Evolutionary conservation across 768 basidiomycete species (phyloP).

Genomic region (Lactarius quietus): DNA sequence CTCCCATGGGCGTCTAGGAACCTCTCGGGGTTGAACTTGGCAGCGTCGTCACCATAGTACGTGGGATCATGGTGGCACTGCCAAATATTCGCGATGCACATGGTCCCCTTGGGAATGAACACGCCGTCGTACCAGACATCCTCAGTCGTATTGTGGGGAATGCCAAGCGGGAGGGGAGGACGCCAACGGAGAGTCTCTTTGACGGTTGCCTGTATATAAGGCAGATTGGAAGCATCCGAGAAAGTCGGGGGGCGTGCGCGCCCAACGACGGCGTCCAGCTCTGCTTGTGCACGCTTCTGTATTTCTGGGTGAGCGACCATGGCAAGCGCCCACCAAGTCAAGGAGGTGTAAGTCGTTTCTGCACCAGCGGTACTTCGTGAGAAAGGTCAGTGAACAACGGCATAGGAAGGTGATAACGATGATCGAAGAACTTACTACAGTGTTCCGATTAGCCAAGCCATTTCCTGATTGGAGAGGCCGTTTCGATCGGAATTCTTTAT

Average conservation of each 20-base stretch:
- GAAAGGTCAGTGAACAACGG: background rate
- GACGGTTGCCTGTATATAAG: conserved; percentile 11
- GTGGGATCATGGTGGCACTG: conserved; percentile 6
- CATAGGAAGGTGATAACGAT: background rate
- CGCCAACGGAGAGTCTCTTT: conserved; percentile 16
- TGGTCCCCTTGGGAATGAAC: conserved; percentile 37
- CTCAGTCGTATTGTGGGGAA: conserved; percentile 18
- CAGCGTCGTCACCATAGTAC: conserved; percentile 21
- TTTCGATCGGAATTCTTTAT: conserved; percentile 9
- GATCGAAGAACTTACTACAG: conserved; percentile 16
- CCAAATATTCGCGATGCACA: conserved; percentile 31
- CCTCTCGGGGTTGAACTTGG: conserved; percentile 25
- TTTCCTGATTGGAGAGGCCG: conserved; percentile 20
- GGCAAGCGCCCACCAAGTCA: conserved; percentile 17
- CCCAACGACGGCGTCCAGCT: conserved; percentile 9
- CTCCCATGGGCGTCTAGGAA: conserved; percentile 18
- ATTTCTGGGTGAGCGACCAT: conserved; percentile 23
- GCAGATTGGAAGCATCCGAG: background rate
- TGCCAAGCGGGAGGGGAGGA: background rate
- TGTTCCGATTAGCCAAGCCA: conserved; percentile 21
- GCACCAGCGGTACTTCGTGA: background rate
- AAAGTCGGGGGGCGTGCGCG: conserved; percentile 7
- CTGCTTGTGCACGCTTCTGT: conserved; percentile 15
- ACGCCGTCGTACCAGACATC: conserved; percentile 32
- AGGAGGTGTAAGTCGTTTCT: conserved; percentile 7